Evolutionary conservation across 2,329 filamentous ascomycete species (phyloP).

Genomic region (Aspergillus fumigatiaffinis): DNA sequence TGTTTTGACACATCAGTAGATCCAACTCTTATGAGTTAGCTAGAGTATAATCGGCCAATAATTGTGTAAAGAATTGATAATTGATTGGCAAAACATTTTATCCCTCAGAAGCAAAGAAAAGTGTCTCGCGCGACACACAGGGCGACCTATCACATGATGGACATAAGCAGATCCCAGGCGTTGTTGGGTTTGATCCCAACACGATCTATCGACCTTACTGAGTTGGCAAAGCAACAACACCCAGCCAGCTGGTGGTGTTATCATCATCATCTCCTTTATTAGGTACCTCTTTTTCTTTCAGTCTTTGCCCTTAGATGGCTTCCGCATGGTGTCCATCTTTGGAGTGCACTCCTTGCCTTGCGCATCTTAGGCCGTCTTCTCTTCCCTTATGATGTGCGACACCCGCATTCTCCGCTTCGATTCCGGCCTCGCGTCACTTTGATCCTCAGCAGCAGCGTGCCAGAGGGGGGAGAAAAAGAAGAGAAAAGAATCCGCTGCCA

Average conservation of each 20-base stretch:
- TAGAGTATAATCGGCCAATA: neutral
- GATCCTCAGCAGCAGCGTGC: constrained; percentile 7
- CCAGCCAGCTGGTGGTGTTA: neutral
- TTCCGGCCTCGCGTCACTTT: constrained; percentile 30
- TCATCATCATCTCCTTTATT: constrained; percentile 1
- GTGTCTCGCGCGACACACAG: neutral
- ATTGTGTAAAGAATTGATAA: neutral
- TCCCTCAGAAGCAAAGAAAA: neutral
- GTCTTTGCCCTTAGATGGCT: constrained; percentile 23
- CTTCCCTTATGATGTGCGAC: constrained; percentile 31
- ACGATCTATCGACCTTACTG: constrained; percentile 10
- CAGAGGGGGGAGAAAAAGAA: constrained; percentile 1
- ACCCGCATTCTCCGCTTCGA: constrained; percentile 21
- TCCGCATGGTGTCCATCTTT: constrained; percentile 24
- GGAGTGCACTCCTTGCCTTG: constrained; percentile 21
- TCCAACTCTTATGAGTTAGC: neutral
- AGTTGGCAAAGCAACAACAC: constrained; percentile 19
- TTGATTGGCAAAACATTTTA: neutral
- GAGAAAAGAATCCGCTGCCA: constrained; percentile 4
- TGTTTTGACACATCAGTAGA: neutral
- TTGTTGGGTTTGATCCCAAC: constrained; percentile 17
- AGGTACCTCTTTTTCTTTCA: constrained; percentile 6
- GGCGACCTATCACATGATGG: constrained; percentile 24
- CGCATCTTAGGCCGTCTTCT: constrained; percentile 14
- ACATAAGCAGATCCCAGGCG: constrained; percentile 13